phyloP scores from a whole-genome alignment of 1,284 basidiomycete genomes.

The Sparassis latifolia region DNA sequence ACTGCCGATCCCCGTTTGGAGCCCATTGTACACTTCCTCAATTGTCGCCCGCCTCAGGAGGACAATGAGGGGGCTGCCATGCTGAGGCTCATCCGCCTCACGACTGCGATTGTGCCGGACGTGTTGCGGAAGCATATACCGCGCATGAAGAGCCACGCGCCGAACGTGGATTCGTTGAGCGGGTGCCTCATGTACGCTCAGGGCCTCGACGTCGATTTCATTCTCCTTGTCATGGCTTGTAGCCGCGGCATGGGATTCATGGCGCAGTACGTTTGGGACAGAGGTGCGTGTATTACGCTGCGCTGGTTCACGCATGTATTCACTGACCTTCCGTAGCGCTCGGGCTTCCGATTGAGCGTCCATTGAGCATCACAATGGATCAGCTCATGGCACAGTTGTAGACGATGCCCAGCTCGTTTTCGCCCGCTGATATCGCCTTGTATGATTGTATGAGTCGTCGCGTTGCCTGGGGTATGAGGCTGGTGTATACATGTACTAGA shows the following conservation, averaged over 20 bases:
- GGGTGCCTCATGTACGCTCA: slow-evolving; percentile 6
- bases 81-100: slow-evolving; percentile 5
- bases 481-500: too few relatives aligned
- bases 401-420: neutral
- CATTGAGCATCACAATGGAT: slow-evolving; percentile 6
- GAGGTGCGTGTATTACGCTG: neutral
- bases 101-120: slow-evolving; percentile 6
- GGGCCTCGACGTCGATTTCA: slow-evolving; percentile 5
- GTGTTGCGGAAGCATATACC: slow-evolving; percentile 3
- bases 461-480: too few relatives aligned
- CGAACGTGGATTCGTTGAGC: slow-evolving; percentile 7
- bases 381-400: slow-evolving; percentile 1
- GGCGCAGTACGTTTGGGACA: slow-evolving; percentile 8
- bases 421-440: neutral
- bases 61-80: slow-evolving; percentile 1
- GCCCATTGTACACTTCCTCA: slow-evolving; percentile 4
- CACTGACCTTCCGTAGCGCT: neutral
- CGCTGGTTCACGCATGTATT: too few relatives aligned
- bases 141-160: slow-evolving; percentile 6
- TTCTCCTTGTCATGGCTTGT: slow-evolving; percentile 6
- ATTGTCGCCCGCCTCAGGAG: neutral
- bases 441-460: neutral
- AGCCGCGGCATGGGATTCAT: slow-evolving; percentile 7
- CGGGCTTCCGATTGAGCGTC: slow-evolving; percentile 5
- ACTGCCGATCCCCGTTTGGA: slow-evolving; percentile 5